Base-by-base conservation (phyloP, 2,329 filamentous ascomycete genomes). In the Talaromyces sp. region DNA sequence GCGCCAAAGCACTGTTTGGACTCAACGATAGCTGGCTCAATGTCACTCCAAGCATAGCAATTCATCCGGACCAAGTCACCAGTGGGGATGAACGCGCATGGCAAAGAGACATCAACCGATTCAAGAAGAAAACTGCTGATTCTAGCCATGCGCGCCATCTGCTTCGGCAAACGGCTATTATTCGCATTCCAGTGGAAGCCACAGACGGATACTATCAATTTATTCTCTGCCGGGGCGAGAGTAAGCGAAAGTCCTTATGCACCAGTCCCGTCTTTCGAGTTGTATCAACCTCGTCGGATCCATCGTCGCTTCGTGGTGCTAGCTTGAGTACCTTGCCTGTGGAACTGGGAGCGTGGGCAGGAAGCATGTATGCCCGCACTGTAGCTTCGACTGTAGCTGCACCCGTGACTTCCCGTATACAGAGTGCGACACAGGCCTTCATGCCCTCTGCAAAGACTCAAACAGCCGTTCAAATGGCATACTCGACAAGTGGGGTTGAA, bases 171-270 rank as follows among this genome's bases (percentile, higher is more conserved):
- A 90, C 88, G 0, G 82, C 83, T 29, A 76, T 90, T 1, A 75
- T 89, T 6, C 80, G 87, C 3, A 85, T 90, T 51, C 88, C 88
- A 0, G 83, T 83, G 0, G 78, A 82, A 0, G 84, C 84, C 0
- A 77, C 78, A 0, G 88, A 90, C 69, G 88, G 88, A 0, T 90
- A 90, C 67, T 86, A 89, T 59, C 84, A 87, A 11, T 75, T 90
- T 4, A 82, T 89, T 0, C 75, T 90, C 9, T 89, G 86, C 62
- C 72, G 77, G 0, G 83, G 79, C 0, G 70, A 74, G 0, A 82
- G 80, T 69, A 83, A 82, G 64, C 51, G 59, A 14, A 86, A 83
- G 65, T 77, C 83, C 0, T 78, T 90, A 0, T 89, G 87, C 62
- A 80, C 82, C 0, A 88, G 86, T 63, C 87, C 88, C 0, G 81